phyloP scores from a whole-genome alignment of 352 stramenopile species.

The Globisporangium takayamanum region DNA sequence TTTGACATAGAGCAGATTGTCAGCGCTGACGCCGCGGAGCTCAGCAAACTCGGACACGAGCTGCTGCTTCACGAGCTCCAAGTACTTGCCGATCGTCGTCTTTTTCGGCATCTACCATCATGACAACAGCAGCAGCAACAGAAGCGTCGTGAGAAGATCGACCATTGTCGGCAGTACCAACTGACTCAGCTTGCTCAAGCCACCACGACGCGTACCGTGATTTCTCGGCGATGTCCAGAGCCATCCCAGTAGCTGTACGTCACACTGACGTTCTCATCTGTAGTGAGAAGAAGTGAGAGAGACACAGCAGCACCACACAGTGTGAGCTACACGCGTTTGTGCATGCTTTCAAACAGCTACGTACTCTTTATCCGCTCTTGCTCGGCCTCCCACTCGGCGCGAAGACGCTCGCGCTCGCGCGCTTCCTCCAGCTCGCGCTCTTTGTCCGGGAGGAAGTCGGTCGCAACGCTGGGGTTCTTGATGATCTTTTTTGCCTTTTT shows the following conservation, averaged over 20 bases:
- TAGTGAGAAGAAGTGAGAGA: background rate
- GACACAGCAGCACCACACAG: background rate
- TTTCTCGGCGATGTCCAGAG: conserved; percentile 90
- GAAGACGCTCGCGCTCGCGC: conserved; percentile 72
- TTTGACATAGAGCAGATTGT: conserved; percentile 97
- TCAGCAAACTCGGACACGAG: conserved; percentile 92
- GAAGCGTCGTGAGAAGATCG: background rate
- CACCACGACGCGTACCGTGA: conserved; percentile 48
- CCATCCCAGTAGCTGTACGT: conserved; percentile 99
- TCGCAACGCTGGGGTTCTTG: conserved; percentile 93
- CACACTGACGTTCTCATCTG: conserved; percentile 90
- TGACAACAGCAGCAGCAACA: background rate
- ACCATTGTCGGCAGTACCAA: background rate
- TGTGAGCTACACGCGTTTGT: background rate
- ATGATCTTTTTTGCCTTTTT: conserved; percentile 63
- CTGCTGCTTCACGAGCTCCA: conserved; percentile 86
- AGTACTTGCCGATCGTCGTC: conserved; percentile 86
- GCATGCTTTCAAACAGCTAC: conserved; percentile 2
- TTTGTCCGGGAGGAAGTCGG: conserved; percentile 93
- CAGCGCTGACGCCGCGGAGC: conserved; percentile 82
- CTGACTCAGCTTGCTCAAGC: no score
- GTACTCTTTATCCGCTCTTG: conserved; percentile 93
- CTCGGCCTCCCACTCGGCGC: conserved; percentile 88
- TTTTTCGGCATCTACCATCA: conserved; percentile 80
- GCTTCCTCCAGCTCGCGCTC: conserved; percentile 83